Evolutionary conservation across 345 rosid genomes (phyloP).

Genomic region (Eutrema heterophyllum): DNA sequence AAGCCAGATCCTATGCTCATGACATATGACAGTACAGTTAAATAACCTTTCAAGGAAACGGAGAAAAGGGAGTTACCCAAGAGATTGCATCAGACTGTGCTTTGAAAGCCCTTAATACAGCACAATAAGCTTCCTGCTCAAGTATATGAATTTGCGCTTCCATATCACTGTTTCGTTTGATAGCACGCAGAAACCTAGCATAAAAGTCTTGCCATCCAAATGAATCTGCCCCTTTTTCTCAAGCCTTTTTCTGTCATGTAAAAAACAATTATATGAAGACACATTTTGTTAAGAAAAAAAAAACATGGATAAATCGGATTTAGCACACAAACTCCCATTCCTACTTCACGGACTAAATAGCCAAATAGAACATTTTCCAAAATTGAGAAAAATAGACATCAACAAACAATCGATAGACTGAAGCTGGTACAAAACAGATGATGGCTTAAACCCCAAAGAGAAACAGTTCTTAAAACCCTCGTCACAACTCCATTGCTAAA

Average conservation of each 20-base stretch:
- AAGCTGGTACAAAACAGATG: neutral
- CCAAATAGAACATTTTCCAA: neutral
- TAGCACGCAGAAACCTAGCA: neutral
- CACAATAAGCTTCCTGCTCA: constrained; percentile 94
- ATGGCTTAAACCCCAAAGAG: neutral
- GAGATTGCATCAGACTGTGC: constrained; percentile 94
- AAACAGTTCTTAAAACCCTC: neutral
- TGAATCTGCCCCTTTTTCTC: neutral
- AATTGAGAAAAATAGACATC: neutral
- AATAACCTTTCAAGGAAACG: neutral
- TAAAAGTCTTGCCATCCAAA: constrained; percentile 1
- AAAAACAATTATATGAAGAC: neutral
- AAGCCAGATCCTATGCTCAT: neutral
- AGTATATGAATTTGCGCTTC: constrained; percentile 80
- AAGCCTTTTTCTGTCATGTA: constrained; percentile 4
- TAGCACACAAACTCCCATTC: too few relatives aligned
- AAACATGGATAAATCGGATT: neutral
- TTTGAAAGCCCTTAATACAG: constrained; percentile 86
- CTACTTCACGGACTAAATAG: neutral
- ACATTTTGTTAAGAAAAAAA: neutral
- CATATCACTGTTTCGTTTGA: constrained; percentile 41
- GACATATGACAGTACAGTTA: neutral
- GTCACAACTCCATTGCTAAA: neutral
- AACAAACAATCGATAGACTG: neutral
- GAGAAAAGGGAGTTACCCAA: constrained; percentile 51